A percentile compares a stretch with the other conserved stretches of the same genome.
Conservation (phyloP, 176 grass and related monocot genomes). For the Tillandsia leiboldiana region DNA sequence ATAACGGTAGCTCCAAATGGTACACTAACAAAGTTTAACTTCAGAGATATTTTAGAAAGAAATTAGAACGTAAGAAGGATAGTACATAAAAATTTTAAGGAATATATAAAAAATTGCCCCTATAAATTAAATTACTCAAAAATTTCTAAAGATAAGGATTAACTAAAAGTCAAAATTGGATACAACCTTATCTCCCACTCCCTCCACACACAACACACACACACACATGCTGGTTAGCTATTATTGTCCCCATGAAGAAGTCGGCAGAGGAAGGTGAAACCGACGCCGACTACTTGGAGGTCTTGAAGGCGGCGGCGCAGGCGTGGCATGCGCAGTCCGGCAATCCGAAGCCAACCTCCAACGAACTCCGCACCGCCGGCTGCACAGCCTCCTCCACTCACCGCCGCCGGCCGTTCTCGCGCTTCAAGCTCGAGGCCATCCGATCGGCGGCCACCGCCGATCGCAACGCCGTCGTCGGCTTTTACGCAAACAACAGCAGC, state of each 20-base stretch:
- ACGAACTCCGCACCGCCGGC: conserved; percentile 14
- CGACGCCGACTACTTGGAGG: conserved; percentile 31
- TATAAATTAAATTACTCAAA: too few relatives aligned
- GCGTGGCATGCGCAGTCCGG: conserved; percentile 66
- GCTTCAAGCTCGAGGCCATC: conserved; percentile 69
- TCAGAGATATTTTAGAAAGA: too few relatives aligned
- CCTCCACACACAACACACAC: neutral
- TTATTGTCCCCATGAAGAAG: conserved; percentile 23
- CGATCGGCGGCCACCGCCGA: neutral
- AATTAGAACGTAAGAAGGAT: too few relatives aligned
- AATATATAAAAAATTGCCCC: too few relatives aligned
- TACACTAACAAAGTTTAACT: too few relatives aligned
- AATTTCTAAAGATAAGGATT: too few relatives aligned
- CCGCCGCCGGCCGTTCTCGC: conserved; percentile 27
- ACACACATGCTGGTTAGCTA: neutral
- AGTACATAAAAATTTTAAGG: too few relatives aligned
- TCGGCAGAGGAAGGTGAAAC: neutral
- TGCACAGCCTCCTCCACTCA: neutral
- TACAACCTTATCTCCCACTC: neutral
- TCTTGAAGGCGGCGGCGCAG: conserved; percentile 79
- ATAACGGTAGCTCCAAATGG: too few relatives aligned
- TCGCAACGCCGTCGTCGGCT: too few relatives aligned
- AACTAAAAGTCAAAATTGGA: neutral
- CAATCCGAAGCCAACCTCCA: conserved; percentile 24
- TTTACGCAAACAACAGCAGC: too few relatives aligned